phyloP scores from a whole-genome alignment of 352 stramenopile species.

The Globisporangium spinosum region DNA sequence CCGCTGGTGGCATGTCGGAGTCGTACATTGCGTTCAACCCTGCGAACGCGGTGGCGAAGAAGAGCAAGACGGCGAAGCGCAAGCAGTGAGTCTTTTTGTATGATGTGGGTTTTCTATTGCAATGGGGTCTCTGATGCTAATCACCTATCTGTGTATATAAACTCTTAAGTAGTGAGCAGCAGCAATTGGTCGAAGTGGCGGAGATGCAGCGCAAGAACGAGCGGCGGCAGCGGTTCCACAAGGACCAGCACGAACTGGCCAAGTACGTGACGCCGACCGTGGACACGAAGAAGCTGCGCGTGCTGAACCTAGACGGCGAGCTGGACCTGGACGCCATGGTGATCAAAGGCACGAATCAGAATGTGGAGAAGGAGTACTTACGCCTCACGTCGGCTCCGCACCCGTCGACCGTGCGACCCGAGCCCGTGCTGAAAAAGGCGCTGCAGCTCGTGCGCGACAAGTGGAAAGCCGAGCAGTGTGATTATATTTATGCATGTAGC shows the following conservation, averaged over 20 bases:
- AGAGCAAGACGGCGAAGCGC: constrained; percentile 45
- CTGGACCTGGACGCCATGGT: constrained; percentile 85
- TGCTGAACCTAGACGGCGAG: constrained; percentile 74
- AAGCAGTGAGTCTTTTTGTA: constrained; percentile 40
- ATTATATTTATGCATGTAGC: constrained; percentile 96
- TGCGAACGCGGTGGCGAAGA: constrained; percentile 30
- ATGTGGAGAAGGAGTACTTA: constrained; percentile 98
- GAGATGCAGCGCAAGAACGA: constrained; percentile 73
- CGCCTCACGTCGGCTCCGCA: constrained; percentile 95
- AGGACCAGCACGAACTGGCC: constrained; percentile 62
- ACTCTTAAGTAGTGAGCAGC: constrained; percentile 6
- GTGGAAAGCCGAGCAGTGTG: constrained; percentile 81
- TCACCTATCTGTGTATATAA: background rate
- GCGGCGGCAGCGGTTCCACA: constrained; percentile 70
- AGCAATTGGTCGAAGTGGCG: constrained; percentile 27
- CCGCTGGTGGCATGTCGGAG: constrained; percentile 16
- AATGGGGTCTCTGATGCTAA: background rate
- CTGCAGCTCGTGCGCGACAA: constrained; percentile 84
- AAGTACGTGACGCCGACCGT: constrained; percentile 61
- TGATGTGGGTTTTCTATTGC: constrained; percentile 10
- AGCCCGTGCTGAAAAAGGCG: constrained; percentile 88
- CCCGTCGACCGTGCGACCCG: constrained; percentile 93
- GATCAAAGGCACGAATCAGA: constrained; percentile 93
- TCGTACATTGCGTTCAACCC: constrained; percentile 52
- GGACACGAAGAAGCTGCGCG: constrained; percentile 66